Conservation (phyloP, 2,329 filamentous ascomycete species). For the Exophiala sp. region DNA sequence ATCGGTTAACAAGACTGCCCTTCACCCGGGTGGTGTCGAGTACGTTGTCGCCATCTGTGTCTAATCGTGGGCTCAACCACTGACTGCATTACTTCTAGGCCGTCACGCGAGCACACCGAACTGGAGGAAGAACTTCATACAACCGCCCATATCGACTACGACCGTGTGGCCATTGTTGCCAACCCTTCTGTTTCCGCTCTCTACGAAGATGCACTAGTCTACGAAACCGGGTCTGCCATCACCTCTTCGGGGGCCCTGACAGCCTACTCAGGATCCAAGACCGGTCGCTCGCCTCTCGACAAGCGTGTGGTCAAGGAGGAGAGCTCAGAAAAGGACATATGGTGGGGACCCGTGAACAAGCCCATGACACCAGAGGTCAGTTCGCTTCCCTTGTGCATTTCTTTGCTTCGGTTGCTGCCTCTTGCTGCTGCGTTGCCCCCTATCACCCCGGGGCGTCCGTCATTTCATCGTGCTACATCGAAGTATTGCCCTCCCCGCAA, state of each 20-base stretch:
- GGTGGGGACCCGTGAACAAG: constrained; percentile 99
- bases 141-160: constrained; percentile 97
- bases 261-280: constrained; percentile 97
- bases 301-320: constrained; percentile 96
- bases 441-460: background rate
- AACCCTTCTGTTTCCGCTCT: constrained; percentile 93
- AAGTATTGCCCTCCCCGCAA: constrained; percentile 3
- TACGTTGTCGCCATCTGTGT: constrained; percentile 48
- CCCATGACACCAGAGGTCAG: constrained; percentile 95
- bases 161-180: constrained; percentile 92
- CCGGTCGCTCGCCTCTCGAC: constrained; percentile 89
- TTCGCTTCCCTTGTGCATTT: constrained; percentile 12
- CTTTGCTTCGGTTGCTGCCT: constrained; percentile 20
- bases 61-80: constrained; percentile 1
- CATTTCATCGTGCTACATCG: background rate
- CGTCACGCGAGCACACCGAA: constrained; percentile 83
- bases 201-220: constrained; percentile 96
- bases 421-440: background rate
- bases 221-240: constrained; percentile 96
- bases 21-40: constrained; percentile 87
- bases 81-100: constrained; percentile 40
- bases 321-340: constrained; percentile 82
- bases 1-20: constrained; percentile 80
- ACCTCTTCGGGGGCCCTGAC: constrained; percentile 91
- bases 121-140: constrained; percentile 97